These are phyloP conservation scores for Macadamia integrifolia DNA, from an alignment of 164 flowering plant genomes.

Conservation along the genomic window DNA sequence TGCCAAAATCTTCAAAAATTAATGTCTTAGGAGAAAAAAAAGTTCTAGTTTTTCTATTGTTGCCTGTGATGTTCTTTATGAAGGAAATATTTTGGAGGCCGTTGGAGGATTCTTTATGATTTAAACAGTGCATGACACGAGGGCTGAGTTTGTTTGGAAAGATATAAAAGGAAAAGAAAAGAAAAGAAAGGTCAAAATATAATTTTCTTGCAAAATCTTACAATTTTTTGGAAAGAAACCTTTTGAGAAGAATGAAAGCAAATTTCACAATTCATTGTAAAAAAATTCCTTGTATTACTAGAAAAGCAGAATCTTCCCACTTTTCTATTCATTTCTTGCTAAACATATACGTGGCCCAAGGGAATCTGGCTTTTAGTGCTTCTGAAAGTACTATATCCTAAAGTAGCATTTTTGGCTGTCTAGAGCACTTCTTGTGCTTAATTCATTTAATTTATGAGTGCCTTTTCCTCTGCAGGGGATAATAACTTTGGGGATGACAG, in stretches of 20 bases:
- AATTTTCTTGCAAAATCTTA: too few relatives aligned
- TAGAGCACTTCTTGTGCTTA: neutral
- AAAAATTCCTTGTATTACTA: too few relatives aligned
- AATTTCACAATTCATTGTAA: too few relatives aligned
- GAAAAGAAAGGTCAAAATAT: too few relatives aligned
- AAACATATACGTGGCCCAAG: neutral
- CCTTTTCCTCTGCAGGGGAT: conserved; percentile 37
- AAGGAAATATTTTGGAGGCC: neutral
- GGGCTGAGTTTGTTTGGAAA: neutral
- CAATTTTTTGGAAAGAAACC: too few relatives aligned
- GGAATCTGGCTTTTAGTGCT: neutral
- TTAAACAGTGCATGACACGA: neutral
- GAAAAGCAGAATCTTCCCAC: too few relatives aligned
- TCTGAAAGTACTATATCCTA: neutral
- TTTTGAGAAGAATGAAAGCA: too few relatives aligned
- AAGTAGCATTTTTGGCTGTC: neutral
- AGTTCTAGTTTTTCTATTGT: neutral
- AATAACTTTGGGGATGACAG: conserved; percentile 52
- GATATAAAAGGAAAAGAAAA: too few relatives aligned
- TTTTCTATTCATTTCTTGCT: neutral
- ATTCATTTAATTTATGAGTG: neutral
- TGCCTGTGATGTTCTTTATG: neutral
- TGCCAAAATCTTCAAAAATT: conserved; percentile 7
- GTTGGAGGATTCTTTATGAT: neutral
- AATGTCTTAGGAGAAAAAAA: neutral